These are phyloP conservation scores for Epichloe uncinata DNA, from an alignment of 2,329 filamentous ascomycete genomes.

Conservation along the genomic window DNA sequence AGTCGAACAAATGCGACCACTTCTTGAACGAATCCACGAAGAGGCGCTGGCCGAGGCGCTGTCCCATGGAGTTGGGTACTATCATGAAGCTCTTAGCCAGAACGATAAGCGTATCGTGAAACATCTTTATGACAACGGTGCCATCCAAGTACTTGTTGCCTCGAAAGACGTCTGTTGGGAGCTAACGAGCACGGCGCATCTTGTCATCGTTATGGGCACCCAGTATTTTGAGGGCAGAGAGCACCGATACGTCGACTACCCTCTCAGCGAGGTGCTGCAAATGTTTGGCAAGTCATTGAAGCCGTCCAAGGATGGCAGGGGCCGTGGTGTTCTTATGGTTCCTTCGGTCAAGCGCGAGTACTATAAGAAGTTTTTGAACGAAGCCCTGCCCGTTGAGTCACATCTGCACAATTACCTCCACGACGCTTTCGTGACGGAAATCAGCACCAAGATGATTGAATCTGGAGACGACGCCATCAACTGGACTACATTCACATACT, in stretches of 20 bases:
- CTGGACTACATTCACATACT: constrained; percentile 97
- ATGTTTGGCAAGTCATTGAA: constrained; percentile 94
- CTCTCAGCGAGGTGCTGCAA: constrained; percentile 83
- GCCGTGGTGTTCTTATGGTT: constrained; percentile 91
- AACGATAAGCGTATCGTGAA: constrained; percentile 91
- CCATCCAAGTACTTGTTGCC: constrained; percentile 68
- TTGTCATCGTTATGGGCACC: constrained; percentile 94
- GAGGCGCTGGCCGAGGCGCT: constrained; percentile 77
- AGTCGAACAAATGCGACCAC: constrained; percentile 64
- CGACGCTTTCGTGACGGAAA: constrained; percentile 93
- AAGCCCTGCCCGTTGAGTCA: constrained; percentile 89
- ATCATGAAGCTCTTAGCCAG: constrained; percentile 80
- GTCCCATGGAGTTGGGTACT: constrained; percentile 91
- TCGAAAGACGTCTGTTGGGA: constrained; percentile 93
- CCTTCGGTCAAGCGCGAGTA: constrained; percentile 90
- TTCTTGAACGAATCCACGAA: constrained; percentile 76
- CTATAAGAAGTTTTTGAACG: constrained; percentile 97
- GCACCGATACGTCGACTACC: constrained; percentile 94
- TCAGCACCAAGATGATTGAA: constrained; percentile 89
- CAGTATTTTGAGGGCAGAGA: constrained; percentile 95
- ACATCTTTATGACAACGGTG: constrained; percentile 78
- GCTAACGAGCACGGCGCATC: constrained; percentile 71
- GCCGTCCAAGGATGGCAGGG: constrained; percentile 63
- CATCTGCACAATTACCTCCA: constrained; percentile 84
- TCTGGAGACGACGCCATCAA: constrained; percentile 95